A percentile compares a stretch with the other conserved stretches of the same genome.
Evolutionary conservation across 805 yeast genomes (phyloP).

Genomic region (Suhomyces pyralidae): DNA sequence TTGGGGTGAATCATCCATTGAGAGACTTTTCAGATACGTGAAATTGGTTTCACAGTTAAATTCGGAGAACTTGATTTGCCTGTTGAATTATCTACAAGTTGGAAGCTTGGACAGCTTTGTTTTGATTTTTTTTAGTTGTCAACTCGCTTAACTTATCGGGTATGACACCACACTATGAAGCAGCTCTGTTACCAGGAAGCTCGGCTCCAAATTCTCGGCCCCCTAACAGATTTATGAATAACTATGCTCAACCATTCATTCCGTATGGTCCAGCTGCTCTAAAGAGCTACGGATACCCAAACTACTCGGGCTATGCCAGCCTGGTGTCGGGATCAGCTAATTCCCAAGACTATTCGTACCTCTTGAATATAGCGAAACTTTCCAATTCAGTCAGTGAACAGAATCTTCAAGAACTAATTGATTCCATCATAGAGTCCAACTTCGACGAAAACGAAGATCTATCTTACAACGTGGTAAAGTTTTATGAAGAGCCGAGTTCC

Average conservation of each 20-base stretch:
- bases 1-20: neutral
- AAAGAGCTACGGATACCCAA: neutral
- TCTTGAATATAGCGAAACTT: slow-evolving; percentile 6
- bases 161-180: neutral
- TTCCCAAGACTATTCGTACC: neutral
- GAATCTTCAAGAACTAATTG: slow-evolving; percentile 15
- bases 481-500: neutral
- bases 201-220: neutral
- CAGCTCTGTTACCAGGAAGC: neutral
- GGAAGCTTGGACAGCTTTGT: neutral
- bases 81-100: neutral
- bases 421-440: slow-evolving; percentile 13
- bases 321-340: neutral
- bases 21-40: neutral
- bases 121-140: neutral
- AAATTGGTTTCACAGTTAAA: neutral
- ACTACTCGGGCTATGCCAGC: neutral
- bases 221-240: neutral
- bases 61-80: too few relatives aligned
- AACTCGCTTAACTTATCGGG: neutral
- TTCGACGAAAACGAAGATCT: slow-evolving; percentile 4
- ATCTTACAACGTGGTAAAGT: slow-evolving; percentile 7
- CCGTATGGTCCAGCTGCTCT: neutral
- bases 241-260: slow-evolving; percentile 4
- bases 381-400: slow-evolving; percentile 10